Base-by-base conservation (phyloP, 495 filamentous ascomycete genomes). In the Acidomyces sp. region DNA sequence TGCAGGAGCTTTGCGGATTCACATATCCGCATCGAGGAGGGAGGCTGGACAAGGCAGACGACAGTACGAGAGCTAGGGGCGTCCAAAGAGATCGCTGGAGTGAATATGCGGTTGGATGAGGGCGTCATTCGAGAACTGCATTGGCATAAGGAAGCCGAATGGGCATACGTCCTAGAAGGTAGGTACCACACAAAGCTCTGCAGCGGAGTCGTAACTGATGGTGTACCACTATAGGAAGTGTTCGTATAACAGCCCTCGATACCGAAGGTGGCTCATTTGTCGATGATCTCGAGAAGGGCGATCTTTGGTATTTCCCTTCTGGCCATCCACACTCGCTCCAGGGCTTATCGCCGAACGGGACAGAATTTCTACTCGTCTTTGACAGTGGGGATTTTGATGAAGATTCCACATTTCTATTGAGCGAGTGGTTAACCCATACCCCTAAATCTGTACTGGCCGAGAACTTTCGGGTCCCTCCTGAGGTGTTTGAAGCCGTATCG, bases 281-380 rank as follows among this genome's bases (percentile, higher is more conserved):
- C 39, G 77, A 80, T 44, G 77, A 80, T 50, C 61, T 81, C 13
- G 63, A 71, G 41, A 71, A 71, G 40, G 78, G 78, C 12, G 78
- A 83, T 54, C 59, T 82, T 1, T 83, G 78, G 78, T 83, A 81
- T 51, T 83, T 80, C 58, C 78, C 77, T 13, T 67, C 70, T 19
- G 78, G 78, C 9, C 68, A 78, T 28, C 77, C 78, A 2, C 78
- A 83, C 57, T 77, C 72, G 0, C 65, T 83, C 4, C 78, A 83
- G 41, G 78, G 76, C 3, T 62, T 83, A 0, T 59, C 68, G 41
- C 60, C 66, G 6, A 76, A 80, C 46, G 78, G 77, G 18, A 79
- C 74, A 16, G 78, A 82, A 52, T 83, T 81, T 49, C 64, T 83
- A 7, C 62, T 82, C 30, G 69, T 82, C 39, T 81, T 83, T 46